Evolutionary conservation across 2,329 filamentous ascomycete species (phyloP), one percentile per base, ranked within the genome.

Genomic region (Neopestalotiopsis rosae): DNA sequence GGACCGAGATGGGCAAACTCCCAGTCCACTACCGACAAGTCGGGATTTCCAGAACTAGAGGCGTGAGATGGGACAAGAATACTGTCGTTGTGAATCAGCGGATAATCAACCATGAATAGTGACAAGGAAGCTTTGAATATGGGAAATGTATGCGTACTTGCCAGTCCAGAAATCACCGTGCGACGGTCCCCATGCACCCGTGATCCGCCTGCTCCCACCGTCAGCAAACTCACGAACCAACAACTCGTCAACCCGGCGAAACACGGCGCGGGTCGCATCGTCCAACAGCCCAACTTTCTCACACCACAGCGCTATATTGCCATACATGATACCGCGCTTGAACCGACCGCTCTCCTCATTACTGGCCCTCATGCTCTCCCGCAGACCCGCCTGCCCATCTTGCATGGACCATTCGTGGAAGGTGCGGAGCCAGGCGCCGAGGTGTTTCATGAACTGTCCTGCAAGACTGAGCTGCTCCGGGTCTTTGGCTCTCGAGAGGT

Each of bases 151-250:
- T 17, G 10, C 81, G 40, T 79, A 83, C 81, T 84, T 84, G 4
- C 80, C 81, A 7, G 79, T 76, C 78, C 81, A 83, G 63, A 83
- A 82, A 67, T 84, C 81, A 1, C 81, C 81, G 69, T 84, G 82
- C 28, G 84, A 76, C 9, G 76, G 42, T 1, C 76, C 75, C 72
- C 74, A 74, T 7, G 68, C 28, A 1, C 65, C 68, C 1, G n/a
- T 32, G 12, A 56, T 40, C 7, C 49, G 28, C 10, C 49, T 38
- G 5, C n/a, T n/a, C 14, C 34, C 7, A 34, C 63, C 17, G 14
- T 32, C 38, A 17, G 66, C 45, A 32, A 67, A 69, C 59, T 69
- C 69, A 1, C 61, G 32, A 4, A 30, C n/a, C 32, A 61, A 24
- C 20, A 52, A 9, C n/a, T 34, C 65, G 61, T 68, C 34, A 2